A percentile compares a stretch with the other conserved stretches of the same genome.
phyloP scores from a whole-genome alignment of 306 rosid species.

The Ochetophila trinervis region DNA sequence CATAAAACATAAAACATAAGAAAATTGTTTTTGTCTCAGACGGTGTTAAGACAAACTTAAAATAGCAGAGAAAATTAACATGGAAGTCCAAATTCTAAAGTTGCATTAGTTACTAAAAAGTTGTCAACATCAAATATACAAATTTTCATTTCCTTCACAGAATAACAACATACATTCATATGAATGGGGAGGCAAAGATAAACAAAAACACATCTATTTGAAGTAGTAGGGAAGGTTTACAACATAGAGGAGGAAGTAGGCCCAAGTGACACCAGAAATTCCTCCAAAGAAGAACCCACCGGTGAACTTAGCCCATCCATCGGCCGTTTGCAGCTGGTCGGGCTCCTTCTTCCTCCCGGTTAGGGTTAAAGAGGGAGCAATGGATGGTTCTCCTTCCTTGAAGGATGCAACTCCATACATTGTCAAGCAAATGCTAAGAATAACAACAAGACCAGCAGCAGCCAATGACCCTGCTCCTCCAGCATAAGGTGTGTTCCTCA shows the following conservation, averaged over 20 bases:
- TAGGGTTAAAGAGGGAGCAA: constrained; percentile 67
- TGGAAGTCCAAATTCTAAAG: neutral
- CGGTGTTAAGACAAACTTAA: neutral
- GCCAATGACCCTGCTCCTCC: constrained; percentile 83
- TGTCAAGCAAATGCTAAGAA: constrained; percentile 71
- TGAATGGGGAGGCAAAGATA: neutral
- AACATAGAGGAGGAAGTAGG: constrained; percentile 50
- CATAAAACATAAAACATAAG: too few species aligned
- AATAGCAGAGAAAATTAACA: neutral
- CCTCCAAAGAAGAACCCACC: constrained; percentile 99
- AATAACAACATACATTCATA: constrained; percentile 9
- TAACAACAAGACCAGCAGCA: constrained; percentile 84
- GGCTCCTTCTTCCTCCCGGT: constrained; percentile 90
- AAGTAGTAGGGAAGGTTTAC: constrained; percentile 47
- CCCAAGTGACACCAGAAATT: constrained; percentile 91
- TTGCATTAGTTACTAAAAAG: constrained; percentile 14
- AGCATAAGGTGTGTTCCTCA: constrained; percentile 64
- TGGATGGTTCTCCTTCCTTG: constrained; percentile 91
- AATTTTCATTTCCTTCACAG: constrained; percentile 19
- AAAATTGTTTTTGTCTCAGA: too few species aligned
- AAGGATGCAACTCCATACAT: constrained; percentile 79
- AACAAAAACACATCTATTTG: constrained; percentile 41
- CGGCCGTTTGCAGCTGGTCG: constrained; percentile 87
- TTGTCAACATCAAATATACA: constrained; percentile 28
- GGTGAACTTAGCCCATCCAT: constrained; percentile 92